A percentile compares a stretch with the other conserved stretches of the same genome.
phyloP scores from a whole-genome alignment of 768 basidiomycete species.

The Suillus ampliporus region DNA sequence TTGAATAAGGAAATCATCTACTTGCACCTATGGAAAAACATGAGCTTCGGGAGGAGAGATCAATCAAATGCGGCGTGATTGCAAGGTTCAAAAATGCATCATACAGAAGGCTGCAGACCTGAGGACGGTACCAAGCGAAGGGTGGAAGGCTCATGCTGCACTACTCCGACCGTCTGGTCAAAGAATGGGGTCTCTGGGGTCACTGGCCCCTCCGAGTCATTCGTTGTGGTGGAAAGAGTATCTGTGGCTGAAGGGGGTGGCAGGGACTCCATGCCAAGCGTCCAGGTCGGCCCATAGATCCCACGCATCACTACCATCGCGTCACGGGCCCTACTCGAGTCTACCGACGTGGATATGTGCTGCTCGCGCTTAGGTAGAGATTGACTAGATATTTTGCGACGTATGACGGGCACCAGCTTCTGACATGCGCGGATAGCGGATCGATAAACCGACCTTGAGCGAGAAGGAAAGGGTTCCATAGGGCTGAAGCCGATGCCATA shows the following conservation, averaged over 20 bases:
- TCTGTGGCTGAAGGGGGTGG: neutral
- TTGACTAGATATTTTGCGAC: constrained; percentile 12
- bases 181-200: constrained; percentile 10
- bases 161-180: neutral
- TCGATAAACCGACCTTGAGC: constrained; percentile 9
- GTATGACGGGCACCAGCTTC: constrained; percentile 7
- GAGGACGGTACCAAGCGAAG: constrained; percentile 11
- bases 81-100: neutral
- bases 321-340: neutral
- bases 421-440: constrained; percentile 10
- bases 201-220: constrained; percentile 10
- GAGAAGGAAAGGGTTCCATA: neutral
- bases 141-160: constrained; percentile 2
- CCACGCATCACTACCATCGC: constrained; percentile 9
- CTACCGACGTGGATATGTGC: neutral
- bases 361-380: neutral
- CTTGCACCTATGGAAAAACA: neutral
- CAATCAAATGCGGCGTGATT: constrained; percentile 2
- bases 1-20: neutral
- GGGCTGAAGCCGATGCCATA: constrained; percentile 52
- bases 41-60: neutral
- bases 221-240: constrained; percentile 2
- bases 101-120: constrained; percentile 1
- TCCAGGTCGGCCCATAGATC: constrained; percentile 12
- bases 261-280: neutral